Evolutionary conservation across 371 early-diverging fungal species (phyloP).

Genomic region (Nematocida major): DNA sequence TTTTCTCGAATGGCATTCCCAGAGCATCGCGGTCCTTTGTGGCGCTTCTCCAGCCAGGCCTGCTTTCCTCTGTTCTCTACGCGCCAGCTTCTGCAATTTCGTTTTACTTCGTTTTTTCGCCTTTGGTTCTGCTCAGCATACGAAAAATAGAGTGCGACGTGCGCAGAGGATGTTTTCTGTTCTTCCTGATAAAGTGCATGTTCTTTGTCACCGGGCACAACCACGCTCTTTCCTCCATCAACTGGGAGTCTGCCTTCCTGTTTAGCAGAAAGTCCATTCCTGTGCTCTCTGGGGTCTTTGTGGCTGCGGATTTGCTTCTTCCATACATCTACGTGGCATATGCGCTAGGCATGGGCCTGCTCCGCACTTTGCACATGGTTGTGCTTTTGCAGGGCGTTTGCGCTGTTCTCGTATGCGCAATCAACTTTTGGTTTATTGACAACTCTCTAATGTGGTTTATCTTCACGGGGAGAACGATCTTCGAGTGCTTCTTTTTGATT

Average conservation of each 20-base stretch:
- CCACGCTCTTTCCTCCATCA: slow-evolving; percentile 43
- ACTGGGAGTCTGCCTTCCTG: slow-evolving; percentile 48
- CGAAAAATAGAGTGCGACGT: not conserved
- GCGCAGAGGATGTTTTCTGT: slow-evolving; percentile 5
- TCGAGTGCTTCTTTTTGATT: slow-evolving; percentile 37
- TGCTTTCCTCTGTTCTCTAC: slow-evolving; percentile 5
- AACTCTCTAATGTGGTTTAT: slow-evolving; percentile 48
- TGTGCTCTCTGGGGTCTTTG: slow-evolving; percentile 15
- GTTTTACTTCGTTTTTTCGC: not conserved
- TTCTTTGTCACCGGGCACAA: slow-evolving; percentile 43
- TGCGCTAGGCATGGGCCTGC: not conserved
- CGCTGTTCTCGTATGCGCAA: not conserved
- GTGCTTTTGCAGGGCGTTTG: slow-evolving; percentile 30
- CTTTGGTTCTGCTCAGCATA: not conserved
- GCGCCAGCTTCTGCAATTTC: slow-evolving; percentile 1
- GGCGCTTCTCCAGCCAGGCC: not conserved
- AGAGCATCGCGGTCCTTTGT: not conserved
- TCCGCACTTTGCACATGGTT: not conserved
- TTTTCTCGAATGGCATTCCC: slow-evolving; percentile 1
- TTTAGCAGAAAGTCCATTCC: slow-evolving; percentile 23
- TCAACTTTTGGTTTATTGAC: slow-evolving; percentile 43
- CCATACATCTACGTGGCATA: slow-evolving; percentile 15
- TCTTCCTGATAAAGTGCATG: slow-evolving; percentile 38
- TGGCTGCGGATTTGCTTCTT: slow-evolving; percentile 16
- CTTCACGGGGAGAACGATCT: slow-evolving; percentile 42